Evolutionary conservation across 768 basidiomycete genomes (phyloP), one percentile per base, ranked within the genome.

Genomic region (Suillus tomentosus): DNA sequence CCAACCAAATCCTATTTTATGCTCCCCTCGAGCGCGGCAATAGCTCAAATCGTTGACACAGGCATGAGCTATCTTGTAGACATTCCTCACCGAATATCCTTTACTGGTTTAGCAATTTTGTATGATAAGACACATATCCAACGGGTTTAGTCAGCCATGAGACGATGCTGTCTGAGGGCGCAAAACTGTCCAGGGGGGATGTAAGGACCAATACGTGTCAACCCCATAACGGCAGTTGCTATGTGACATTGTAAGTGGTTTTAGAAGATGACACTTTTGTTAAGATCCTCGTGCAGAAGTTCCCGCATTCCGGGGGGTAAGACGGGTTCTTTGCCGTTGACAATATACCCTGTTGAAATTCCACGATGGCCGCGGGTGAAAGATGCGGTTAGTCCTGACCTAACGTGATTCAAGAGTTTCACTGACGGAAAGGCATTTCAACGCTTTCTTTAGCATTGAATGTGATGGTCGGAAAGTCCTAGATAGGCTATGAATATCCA

Each of bases 361-460:
- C 63, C 55, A 45, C n/a, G 60, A 61, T 36, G 9, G 54, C 31
- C n/a, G 7, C 45, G 60, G 60, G 34, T 19, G 17, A 19, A 61
- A 36, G 40, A 58, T 27, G 10, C 17, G 40, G 11, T 58, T 58
- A 58, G 57, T 27, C 40, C 40, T 58, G 17, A 58, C 27, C 24
- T 58, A 58, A 27, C 19, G 40, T n/a, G 34, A 36, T 60, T 60
- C 15, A 11, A 37, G 5, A 11, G 55, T 60, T 1, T 39, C 24
- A 84, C 91, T 73, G 69, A 92, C 94, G 80, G 81, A 99, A 99
- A 0, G 97, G 97, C 97, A 99, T 99, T 78, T 98, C 95, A 6
- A 99, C 94, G 51, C 91, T 91, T 75, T 99, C 97, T 69, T 87
- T 88, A 5, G 84, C 74, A 69, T 91, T 92, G 81, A 99, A 98